Conservation (phyloP, 2,329 filamentous ascomycete genomes). For the Ambrosiella xylebori region DNA sequence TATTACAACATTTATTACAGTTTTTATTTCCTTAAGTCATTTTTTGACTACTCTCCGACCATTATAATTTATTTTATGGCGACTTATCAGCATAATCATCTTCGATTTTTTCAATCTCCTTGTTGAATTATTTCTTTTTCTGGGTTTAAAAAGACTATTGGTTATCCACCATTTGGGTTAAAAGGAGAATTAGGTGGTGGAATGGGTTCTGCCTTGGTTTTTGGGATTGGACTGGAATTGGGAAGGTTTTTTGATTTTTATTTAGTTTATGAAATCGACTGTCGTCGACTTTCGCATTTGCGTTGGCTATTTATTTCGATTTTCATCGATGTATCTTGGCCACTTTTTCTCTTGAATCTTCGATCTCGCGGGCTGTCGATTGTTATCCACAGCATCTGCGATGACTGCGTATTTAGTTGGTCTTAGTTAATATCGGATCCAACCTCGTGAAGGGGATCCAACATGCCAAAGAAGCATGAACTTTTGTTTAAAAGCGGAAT, state of each 20-base stretch:
- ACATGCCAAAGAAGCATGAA: neutral
- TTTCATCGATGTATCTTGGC: neutral
- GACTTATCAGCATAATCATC: neutral
- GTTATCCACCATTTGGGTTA: neutral
- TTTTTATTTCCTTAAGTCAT: neutral
- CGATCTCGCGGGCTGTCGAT: neutral
- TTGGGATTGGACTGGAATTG: neutral
- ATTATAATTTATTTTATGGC: neutral
- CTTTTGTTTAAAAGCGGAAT: neutral
- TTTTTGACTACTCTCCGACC: neutral
- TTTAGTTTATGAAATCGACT: neutral
- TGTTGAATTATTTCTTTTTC: neutral
- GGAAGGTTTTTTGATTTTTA: neutral
- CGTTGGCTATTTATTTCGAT: neutral
- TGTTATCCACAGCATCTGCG: neutral
- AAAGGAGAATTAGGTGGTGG: neutral
- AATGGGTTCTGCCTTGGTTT: neutral
- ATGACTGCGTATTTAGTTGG: neutral
- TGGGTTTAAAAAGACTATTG: neutral
- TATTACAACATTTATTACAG: neutral
- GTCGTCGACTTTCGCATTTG: neutral
- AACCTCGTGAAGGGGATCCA: neutral
- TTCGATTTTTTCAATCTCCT: neutral
- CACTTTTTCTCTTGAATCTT: neutral
- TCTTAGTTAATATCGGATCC: neutral